Evolutionary conservation across 225 moss, liverwort and hornwort species (phyloP), one percentile per base, ranked within the genome.

Genomic region (Rhytidiadelphus loreus): DNA sequence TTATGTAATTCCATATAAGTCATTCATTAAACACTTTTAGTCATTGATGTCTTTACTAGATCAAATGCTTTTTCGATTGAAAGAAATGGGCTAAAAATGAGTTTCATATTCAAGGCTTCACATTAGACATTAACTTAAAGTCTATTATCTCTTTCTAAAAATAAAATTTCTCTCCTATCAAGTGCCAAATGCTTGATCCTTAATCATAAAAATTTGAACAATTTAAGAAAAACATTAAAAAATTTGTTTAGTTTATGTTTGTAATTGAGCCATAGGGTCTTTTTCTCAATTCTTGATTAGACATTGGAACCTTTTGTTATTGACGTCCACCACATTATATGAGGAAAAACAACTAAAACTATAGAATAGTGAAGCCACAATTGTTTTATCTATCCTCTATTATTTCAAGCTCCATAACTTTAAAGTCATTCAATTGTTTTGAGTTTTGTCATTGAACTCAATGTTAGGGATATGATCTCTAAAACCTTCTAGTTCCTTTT

Each of bases 261-360:
- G 4, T 7, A 30, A 30, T 30, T 3, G 30, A 48, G 3, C 32
- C 50, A 12, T 20, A 32, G 2, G 18, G 20, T 3, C 2, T 20
- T 32, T 50, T 26, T 30, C 2, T 12, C 30, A 48, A 50, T 48
- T 48, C 7, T 48, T 48, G 2, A 32, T 0, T 1, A 0, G 4
- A 50, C 12, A 20, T 12, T 50, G 4, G 7, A 48, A 74, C 4
- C 7, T 50, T 32, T 74, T 20, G 11, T 30, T 32, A 48, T 74
- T 74, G 19, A 48, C 0, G 2, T 1, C 3, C 1, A 50, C 4
- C 0, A 20, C 2, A 75, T 32, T 50, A 12, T 50, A 5, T 46
- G 2, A 50, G 2, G 12, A 32, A 75, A 74, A 48, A 32, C 1
- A 73, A 19, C 2, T 32, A 32, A 48, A 74, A 16, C 3, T 20